These are phyloP conservation scores for Microbotryum lychnidis-dioicae DNA, from an alignment of 1,284 basidiomycete genomes.

Conservation along the genomic window DNA sequence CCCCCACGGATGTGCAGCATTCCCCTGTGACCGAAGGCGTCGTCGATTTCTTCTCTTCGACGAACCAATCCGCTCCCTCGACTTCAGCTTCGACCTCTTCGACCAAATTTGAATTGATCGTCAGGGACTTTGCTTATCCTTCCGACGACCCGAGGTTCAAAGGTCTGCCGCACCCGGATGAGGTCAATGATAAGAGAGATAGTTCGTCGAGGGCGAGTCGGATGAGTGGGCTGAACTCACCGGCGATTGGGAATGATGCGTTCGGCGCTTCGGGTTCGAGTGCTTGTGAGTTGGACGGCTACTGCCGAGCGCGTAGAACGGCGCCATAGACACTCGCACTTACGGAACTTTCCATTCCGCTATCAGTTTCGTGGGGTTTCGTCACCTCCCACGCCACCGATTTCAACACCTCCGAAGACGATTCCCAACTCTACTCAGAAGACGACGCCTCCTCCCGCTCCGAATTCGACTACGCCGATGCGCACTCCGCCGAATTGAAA, in stretches of 20 bases:
- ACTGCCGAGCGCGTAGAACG: too few relatives aligned
- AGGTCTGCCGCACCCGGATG: conserved; percentile 3
- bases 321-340: background rate
- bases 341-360: too few relatives aligned
- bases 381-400: conserved; percentile 25
- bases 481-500: background rate
- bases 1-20: too few relatives aligned
- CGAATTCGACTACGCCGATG: background rate
- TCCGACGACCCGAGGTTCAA: conserved; percentile 5
- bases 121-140: conserved; percentile 13
- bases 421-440: background rate
- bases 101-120: background rate
- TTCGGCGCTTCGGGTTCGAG: too few relatives aligned
- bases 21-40: too few relatives aligned
- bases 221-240: background rate
- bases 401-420: conserved; percentile 4
- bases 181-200: background rate
- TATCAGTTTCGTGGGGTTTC: conserved; percentile 28
- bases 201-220: background rate
- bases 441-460: background rate
- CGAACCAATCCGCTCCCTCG: too few relatives aligned
- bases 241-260: background rate
- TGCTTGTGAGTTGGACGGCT: too few relatives aligned
- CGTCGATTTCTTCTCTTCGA: too few relatives aligned
- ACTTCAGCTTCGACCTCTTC: background rate